Evolutionary conservation across 768 basidiomycete species (phyloP).

Genomic region (Suillus subluteus): DNA sequence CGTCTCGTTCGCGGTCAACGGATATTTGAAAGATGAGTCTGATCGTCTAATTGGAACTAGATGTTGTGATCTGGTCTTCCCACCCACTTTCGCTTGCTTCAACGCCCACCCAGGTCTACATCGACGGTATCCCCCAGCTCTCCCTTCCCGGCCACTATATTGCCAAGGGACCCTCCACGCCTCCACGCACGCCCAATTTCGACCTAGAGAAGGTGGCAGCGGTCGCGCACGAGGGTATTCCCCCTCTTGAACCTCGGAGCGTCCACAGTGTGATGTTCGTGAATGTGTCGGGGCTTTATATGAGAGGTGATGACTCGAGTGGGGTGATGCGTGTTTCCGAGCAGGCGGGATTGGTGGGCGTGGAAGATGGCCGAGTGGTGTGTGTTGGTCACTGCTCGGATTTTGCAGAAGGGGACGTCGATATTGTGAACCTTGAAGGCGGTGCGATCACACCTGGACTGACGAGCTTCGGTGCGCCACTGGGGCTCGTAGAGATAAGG

Average conservation of each 20-base stretch:
- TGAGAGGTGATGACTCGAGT: conserved; percentile 30
- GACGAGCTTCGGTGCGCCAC: conserved; percentile 68
- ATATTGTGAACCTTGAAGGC: conserved; percentile 65
- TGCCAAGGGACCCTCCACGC: conserved; percentile 35
- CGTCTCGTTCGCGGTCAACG: neutral
- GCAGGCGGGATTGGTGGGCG: conserved; percentile 34
- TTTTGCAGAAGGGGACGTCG: conserved; percentile 16
- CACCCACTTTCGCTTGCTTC: conserved; percentile 78
- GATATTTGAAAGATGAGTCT: conserved; percentile 3
- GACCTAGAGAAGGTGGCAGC: conserved; percentile 66
- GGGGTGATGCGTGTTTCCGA: conserved; percentile 31
- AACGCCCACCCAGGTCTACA: conserved; percentile 76
- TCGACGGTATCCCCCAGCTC: conserved; percentile 84
- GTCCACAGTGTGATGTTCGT: conserved; percentile 55
- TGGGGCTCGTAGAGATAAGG: conserved; percentile 73
- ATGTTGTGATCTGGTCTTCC: conserved; percentile 76
- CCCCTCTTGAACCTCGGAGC: conserved; percentile 58
- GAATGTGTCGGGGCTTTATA: conserved; percentile 61
- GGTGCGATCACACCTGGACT: conserved; percentile 74
- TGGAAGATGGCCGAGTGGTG: conserved; percentile 53
- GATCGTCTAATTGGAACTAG: conserved; percentile 23
- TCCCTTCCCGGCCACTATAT: conserved; percentile 42
- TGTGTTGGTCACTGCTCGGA: conserved; percentile 48
- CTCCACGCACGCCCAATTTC: conserved; percentile 70
- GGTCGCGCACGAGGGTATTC: conserved; percentile 71